Evolutionary conservation across 225 moss, liverwort and hornwort species (phyloP).

Genomic region (Bryoerythrophyllum caledonicum): DNA sequence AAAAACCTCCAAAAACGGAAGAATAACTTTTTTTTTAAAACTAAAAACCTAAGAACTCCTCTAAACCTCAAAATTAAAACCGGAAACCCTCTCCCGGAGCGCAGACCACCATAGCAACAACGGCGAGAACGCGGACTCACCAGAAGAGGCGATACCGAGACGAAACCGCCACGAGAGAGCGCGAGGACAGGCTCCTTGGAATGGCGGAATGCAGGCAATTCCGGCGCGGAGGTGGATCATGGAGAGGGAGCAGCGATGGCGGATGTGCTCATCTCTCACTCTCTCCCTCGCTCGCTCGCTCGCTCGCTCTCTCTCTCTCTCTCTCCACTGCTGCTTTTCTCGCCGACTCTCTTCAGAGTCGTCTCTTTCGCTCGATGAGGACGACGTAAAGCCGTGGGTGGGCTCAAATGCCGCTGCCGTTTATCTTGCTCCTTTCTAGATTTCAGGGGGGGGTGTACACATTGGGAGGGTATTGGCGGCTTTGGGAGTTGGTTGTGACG

Average conservation of each 20-base stretch:
- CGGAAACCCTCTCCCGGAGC: not conserved
- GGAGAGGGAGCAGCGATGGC: not conserved
- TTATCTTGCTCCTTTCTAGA: not conserved
- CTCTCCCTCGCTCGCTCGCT: not conserved
- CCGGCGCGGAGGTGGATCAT: not conserved
- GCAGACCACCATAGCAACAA: not conserved
- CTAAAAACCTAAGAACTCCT: constrained; percentile 13
- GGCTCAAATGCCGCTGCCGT: not conserved
- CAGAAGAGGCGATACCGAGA: not conserved
- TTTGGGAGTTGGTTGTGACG: not conserved
- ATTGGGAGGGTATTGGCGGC: not conserved
- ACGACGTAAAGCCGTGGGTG: not conserved
- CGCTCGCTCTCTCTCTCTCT: not conserved
- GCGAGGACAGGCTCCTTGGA: not conserved
- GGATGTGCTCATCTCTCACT: not conserved
- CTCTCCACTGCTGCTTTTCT: not conserved
- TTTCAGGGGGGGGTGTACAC: not conserved
- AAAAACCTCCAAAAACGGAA: not conserved
- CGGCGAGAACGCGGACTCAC: not conserved
- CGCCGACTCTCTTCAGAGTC: too few species aligned
- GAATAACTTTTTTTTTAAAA: not conserved
- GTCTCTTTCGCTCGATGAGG: not conserved
- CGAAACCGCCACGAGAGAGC: not conserved
- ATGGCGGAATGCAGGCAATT: not conserved
- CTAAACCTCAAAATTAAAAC: constrained; percentile 7